Evolutionary conservation across 805 yeast species (phyloP).

Genomic region (Saturnispora dispora): DNA sequence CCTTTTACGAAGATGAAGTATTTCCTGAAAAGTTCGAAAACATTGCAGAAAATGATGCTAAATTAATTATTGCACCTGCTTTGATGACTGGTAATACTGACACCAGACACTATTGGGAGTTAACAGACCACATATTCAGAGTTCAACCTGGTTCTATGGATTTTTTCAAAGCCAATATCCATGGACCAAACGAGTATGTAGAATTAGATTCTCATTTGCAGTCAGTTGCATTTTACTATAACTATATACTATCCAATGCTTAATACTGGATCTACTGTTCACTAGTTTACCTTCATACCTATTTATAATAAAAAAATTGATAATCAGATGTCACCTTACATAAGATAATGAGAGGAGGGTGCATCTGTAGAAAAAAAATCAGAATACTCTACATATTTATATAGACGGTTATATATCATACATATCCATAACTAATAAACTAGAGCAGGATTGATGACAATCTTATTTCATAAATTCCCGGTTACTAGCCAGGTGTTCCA

Average conservation of each 20-base stretch:
- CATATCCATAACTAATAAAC: background rate
- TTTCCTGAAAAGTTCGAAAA: constrained; percentile 22
- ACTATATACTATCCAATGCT: constrained; percentile 10
- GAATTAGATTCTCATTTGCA: constrained; percentile 51
- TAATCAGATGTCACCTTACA: background rate
- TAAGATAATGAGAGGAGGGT: background rate
- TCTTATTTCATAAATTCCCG: constrained; percentile 42
- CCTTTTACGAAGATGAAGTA: constrained; percentile 46
- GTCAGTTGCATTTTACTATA: constrained; percentile 33
- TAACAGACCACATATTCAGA: constrained; percentile 52
- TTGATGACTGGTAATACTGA: constrained; percentile 66
- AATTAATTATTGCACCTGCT: constrained; percentile 42
- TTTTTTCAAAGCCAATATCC: constrained; percentile 31
- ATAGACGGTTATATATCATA: background rate
- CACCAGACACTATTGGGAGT: constrained; percentile 53
- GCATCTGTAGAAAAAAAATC: background rate
- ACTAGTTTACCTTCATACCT: background rate
- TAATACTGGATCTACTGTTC: background rate
- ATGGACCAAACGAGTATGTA: constrained; percentile 57
- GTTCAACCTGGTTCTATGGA: constrained; percentile 36
- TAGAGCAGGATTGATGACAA: constrained; percentile 3
- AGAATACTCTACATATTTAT: background rate
- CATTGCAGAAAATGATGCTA: constrained; percentile 1
- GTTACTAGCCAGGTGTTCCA: constrained; percentile 52
- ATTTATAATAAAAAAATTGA: background rate